phyloP scores from a whole-genome alignment of 805 yeast genomes.

The Lachancea sp. region DNA sequence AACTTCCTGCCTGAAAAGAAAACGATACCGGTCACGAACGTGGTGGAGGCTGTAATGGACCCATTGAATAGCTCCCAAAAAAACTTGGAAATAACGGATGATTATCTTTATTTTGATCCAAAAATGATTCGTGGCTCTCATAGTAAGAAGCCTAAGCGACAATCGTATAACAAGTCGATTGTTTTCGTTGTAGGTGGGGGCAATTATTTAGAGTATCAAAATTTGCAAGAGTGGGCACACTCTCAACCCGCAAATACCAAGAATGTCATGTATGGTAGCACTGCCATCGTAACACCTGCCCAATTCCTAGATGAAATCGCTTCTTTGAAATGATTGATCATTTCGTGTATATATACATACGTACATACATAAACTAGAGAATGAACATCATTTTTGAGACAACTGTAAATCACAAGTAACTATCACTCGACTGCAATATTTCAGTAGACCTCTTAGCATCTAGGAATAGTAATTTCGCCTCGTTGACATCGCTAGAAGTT shows the following conservation, averaged over 20 bases:
- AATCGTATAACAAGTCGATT: conserved; percentile 68
- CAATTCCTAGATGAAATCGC: conserved; percentile 65
- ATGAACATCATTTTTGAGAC: background rate
- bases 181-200: conserved; percentile 98
- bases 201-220: conserved; percentile 87
- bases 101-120: conserved; percentile 87
- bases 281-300: conserved; percentile 63
- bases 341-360: background rate
- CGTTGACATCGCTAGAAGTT: conserved; percentile 66
- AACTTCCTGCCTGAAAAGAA: conserved; percentile 83
- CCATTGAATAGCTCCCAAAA: conserved; percentile 60
- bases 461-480: conserved; percentile 73
- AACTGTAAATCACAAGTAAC: conserved; percentile 27
- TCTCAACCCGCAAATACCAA: conserved; percentile 39
- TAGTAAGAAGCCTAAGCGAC: conserved; percentile 81
- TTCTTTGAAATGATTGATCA: conserved; percentile 34
- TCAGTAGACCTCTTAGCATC: conserved; percentile 79
- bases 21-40: conserved; percentile 79
- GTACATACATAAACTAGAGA: background rate
- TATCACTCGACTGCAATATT: conserved; percentile 42
- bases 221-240: conserved; percentile 81
- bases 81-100: conserved; percentile 73
- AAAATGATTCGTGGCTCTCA: conserved; percentile 79
- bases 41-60: conserved; percentile 88
- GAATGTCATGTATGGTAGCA: conserved; percentile 79